Base-by-base conservation (phyloP, 2,329 filamentous ascomycete genomes). In the Penicillium occitanis region DNA sequence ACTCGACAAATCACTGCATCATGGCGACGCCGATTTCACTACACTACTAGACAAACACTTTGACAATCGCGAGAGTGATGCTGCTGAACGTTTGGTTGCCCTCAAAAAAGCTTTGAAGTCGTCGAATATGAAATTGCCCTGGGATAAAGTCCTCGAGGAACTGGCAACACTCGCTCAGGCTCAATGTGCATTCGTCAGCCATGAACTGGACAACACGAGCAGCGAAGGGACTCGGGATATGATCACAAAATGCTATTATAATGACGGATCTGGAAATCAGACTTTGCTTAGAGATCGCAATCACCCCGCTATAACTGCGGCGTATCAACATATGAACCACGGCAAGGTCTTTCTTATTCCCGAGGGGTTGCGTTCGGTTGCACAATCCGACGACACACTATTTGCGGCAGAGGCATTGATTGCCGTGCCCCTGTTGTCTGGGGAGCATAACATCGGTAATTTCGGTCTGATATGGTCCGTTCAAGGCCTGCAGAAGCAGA, bases 381-480 rank as follows among this genome's bases (percentile, higher is more conserved):
- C 87, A 5, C n/a, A 33, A 19, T 70, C 71, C 58, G 88, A 89
- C 71, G 75, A 81, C 60, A 76, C 90, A 13, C 85, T 87, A 0
- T 85, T 88, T 33, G 81, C 85, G 1, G 86, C 85, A 37, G 89
- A 91, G 71, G 87, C 88, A 2, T 91, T 90, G 72, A 80, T 91
- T 42, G 87, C 86, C 7, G 80, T 91, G 14, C 89, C 89, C 0
- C 78, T 91, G 1, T 90, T 88, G 69, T 83, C 84, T 3, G 84
- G 87, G 50, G 87, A 85, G 37, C 48, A 57, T 5, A 90, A 88
- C 73, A 85, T 90, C 70, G 88, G 87, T 25, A 87, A 91, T 75
- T 88, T 91, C 72, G 89, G 89, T n/a, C 80, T 89, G 73, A 88
- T 91, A 81, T 91, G 89, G 89, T 87, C 87, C 5, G 77, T 80